Base-by-base conservation (phyloP, 331 rosid genomes). In the Prunus yedoensis region DNA sequence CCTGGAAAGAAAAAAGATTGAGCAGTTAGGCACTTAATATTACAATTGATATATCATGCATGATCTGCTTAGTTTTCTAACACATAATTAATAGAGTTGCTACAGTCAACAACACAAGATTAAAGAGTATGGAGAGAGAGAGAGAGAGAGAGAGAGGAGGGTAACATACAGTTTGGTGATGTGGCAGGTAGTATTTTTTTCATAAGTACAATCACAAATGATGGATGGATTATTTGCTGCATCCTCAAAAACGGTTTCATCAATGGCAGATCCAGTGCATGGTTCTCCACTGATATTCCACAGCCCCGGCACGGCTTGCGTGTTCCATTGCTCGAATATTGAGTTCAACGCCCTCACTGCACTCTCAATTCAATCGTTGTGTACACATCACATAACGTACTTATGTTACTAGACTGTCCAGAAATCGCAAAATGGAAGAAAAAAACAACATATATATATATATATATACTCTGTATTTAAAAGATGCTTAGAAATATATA, bases 321-420 rank as follows among this genome's bases (percentile, higher is more conserved):
- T 43, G 2, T 28, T 49, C 98, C 94, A 90, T 83, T 73, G 78
- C 72, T 56, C 65, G 52, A 93, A 89, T 68, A 93, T 85, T 21
- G 93, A 81, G 66, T 87, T 89, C 87, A 90, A 46, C 32, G 68
- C 81, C 41, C 76, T 81, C 64, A 84, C 95, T 93, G 66, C 41
- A 23, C 64, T 2, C 20, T 41, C 47, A 63, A 18, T 46, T 5
- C 17, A 27, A 9, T 7, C 52, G 2, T 64, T 45, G 12, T 45
- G 56, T 67, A 25, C 5, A 60, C 6, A 32, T 32, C 38, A 32
- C 38, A 32, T 32, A 32, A 32, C 0, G 38, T 32, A 32, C 38
- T 32, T 32, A 32, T 32, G 38, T 32, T 32, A 27, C 27, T 27
- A 27, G 27, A 27, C 2, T 27, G 27, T 27, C 27, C 27, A 27